phyloP scores from a whole-genome alignment of 805 yeast genomes.

The Danielia reshetovae region DNA sequence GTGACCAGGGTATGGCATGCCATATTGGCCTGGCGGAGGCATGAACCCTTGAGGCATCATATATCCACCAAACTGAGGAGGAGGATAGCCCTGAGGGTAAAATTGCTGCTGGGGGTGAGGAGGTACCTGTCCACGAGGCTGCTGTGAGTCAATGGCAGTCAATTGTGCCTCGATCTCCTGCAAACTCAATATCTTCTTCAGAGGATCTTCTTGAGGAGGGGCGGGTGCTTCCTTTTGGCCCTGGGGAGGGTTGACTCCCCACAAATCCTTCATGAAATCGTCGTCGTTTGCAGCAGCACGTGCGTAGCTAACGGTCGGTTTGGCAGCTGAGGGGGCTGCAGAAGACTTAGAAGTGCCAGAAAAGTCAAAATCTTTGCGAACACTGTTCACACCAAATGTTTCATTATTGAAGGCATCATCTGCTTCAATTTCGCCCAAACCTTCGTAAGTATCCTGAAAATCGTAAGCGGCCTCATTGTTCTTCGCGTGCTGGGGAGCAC shows the following conservation, averaged over 20 bases:
- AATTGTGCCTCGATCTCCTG: constrained; percentile 84
- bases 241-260: constrained; percentile 33
- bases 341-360: constrained; percentile 33
- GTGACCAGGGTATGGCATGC: constrained; percentile 22
- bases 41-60: constrained; percentile 41
- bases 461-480: constrained; percentile 38
- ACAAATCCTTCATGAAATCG: constrained; percentile 42
- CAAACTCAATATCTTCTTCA: constrained; percentile 57
- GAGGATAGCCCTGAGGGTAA: constrained; percentile 28
- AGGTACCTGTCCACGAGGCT: constrained; percentile 18
- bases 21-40: constrained; percentile 35
- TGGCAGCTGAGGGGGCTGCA: constrained; percentile 9
- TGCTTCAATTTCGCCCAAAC: constrained; percentile 64
- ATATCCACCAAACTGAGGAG: constrained; percentile 33
- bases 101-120: constrained; percentile 30
- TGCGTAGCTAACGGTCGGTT: constrained; percentile 36
- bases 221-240: constrained; percentile 29
- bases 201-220: constrained; percentile 16
- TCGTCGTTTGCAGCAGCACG: constrained; percentile 40
- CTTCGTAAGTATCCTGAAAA: constrained; percentile 82
- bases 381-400: constrained; percentile 61
- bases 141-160: constrained; percentile 40
- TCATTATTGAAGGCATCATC: constrained; percentile 80
- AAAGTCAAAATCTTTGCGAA: constrained; percentile 66
- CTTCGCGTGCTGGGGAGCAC: constrained; percentile 25